Percentiles rank a stretch among this genome's conserved stretches.
Evolutionary conservation across 225 moss, liverwort and hornwort genomes (phyloP).

Genomic region (Polytrichum formosum): DNA sequence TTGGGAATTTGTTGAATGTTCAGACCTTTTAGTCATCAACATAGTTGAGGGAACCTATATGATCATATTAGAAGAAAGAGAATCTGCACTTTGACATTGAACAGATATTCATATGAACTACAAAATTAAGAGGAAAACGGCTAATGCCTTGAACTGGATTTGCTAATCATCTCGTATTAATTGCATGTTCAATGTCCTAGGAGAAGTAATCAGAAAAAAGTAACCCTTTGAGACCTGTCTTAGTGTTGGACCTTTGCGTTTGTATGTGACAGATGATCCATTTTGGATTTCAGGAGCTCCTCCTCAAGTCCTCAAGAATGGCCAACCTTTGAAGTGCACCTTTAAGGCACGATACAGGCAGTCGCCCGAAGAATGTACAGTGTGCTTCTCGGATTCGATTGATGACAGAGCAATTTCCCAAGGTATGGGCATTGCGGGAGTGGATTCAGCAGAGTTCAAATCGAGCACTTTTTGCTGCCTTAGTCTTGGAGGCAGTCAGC

Average conservation of each 20-base stretch:
- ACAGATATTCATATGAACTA: no score
- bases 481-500: constrained; percentile 7
- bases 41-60: no score
- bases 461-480: constrained; percentile 68
- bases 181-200: no score
- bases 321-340: constrained; percentile 52
- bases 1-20: no score
- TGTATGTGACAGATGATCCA: constrained; percentile 49
- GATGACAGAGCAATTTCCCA: constrained; percentile 32
- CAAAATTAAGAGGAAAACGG: no score
- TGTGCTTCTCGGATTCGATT: constrained; percentile 51
- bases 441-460: constrained; percentile 41
- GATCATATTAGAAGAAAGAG: no score
- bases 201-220: no score
- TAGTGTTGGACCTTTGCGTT: background rate
- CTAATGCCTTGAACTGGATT: no score
- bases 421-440: constrained; percentile 55
- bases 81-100: no score
- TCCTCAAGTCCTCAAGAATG: constrained; percentile 60
- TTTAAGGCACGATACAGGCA: constrained; percentile 94
- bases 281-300: constrained; percentile 78
- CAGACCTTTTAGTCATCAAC: no score
- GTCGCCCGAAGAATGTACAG: constrained; percentile 58
- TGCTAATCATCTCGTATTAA: no score
- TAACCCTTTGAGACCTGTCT: no score